Conservation (phyloP, 2,329 filamentous ascomycete species). For the Aspergillus ustus region DNA sequence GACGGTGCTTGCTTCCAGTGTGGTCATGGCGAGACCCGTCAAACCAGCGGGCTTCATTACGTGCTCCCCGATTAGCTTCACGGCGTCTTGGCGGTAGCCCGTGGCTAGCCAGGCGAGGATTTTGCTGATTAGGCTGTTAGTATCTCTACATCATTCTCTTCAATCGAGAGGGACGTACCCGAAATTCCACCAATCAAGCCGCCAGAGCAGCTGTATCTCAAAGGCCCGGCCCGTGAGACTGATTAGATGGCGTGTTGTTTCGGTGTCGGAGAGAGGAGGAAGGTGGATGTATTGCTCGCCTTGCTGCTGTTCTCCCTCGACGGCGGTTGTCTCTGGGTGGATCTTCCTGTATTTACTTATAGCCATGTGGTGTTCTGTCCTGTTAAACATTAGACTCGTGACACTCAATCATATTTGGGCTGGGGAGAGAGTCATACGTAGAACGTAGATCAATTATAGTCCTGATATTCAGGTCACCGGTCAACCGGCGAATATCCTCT, state of each 20-base stretch:
- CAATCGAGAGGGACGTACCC: constrained; percentile 52
- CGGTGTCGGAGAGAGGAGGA: constrained; percentile 65
- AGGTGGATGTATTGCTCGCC: constrained; percentile 52
- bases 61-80: constrained; percentile 69
- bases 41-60: constrained; percentile 76
- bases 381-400: constrained; percentile 33
- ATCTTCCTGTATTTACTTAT: constrained; percentile 58
- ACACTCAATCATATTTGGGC: background rate
- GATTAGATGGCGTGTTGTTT: constrained; percentile 67
- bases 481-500: constrained; percentile 65
- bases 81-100: constrained; percentile 71
- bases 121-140: constrained; percentile 48
- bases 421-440: constrained; percentile 55
- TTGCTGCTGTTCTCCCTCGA: background rate
- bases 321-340: background rate
- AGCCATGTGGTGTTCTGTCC: constrained; percentile 74
- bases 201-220: constrained; percentile 68
- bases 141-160: background rate
- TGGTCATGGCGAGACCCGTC: constrained; percentile 70
- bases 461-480: constrained; percentile 65
- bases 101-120: constrained; percentile 66
- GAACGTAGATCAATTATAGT: constrained; percentile 81
- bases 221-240: constrained; percentile 76
- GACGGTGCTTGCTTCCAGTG: constrained; percentile 67
- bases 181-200: constrained; percentile 70